These are phyloP conservation scores for Vickermania ingenoplastis DNA, from an alignment of 208 protist species.

Conservation along the genomic window DNA sequence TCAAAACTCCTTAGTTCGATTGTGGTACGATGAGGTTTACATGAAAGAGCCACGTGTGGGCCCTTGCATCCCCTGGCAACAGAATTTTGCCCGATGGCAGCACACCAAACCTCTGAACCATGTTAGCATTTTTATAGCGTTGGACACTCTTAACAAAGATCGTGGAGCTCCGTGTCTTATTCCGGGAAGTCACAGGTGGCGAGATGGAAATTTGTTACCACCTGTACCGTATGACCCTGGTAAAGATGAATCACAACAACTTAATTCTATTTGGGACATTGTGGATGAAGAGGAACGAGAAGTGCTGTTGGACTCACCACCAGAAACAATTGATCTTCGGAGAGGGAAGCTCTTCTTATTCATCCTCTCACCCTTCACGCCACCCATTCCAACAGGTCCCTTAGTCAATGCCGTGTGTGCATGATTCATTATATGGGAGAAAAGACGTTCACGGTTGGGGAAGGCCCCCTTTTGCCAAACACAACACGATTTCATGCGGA, in stretches of 20 bases:
- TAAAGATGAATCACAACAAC: slow-evolving; percentile 56
- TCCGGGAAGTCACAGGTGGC: slow-evolving; percentile 75
- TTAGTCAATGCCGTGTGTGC: slow-evolving; percentile 39
- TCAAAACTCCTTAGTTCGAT: slow-evolving; percentile 59
- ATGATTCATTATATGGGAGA: slow-evolving; percentile 75
- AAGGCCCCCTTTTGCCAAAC: slow-evolving; percentile 64
- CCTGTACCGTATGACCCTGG: slow-evolving; percentile 55
- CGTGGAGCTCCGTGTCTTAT: slow-evolving; percentile 74
- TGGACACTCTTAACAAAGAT: slow-evolving; percentile 76
- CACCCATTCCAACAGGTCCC: slow-evolving; percentile 68
- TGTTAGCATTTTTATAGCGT: slow-evolving; percentile 62
- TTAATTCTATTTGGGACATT: slow-evolving; percentile 82
- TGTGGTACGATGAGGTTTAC: slow-evolving; percentile 83
- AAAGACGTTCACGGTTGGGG: slow-evolving; percentile 29
- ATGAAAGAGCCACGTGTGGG: slow-evolving; percentile 64
- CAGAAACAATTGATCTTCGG: slow-evolving; percentile 58
- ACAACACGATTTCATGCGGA: slow-evolving; percentile 61
- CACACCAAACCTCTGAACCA: slow-evolving; percentile 64
- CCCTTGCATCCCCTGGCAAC: slow-evolving; percentile 74
- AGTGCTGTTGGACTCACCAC: slow-evolving; percentile 75
- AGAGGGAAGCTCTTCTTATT: slow-evolving; percentile 73
- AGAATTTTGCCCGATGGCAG: slow-evolving; percentile 77
- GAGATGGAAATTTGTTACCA: slow-evolving; percentile 51
- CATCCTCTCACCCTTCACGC: slow-evolving; percentile 73
- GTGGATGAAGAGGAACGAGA: slow-evolving; percentile 67